Conservation (phyloP, 108 stramenopile genomes). For the Cyclotella distinguenda region DNA sequence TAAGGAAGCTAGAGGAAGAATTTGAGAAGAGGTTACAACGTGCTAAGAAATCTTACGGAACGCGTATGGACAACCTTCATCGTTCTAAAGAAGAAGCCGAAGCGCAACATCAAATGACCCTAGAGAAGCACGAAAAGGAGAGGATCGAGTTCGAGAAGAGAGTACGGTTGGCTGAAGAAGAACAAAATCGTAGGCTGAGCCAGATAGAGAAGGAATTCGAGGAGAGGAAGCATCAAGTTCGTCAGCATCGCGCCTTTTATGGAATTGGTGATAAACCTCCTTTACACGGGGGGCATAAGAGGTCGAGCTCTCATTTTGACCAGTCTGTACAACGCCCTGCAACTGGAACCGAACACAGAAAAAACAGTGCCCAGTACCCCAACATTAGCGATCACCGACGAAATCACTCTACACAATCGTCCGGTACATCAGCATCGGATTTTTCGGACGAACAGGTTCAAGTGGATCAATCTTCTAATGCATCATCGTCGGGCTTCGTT, state of each 20-base stretch:
- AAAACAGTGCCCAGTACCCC: slow-evolving; percentile 12
- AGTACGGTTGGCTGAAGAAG: slow-evolving; percentile 73
- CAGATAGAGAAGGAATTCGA: slow-evolving; percentile 68
- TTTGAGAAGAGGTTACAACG: slow-evolving; percentile 77
- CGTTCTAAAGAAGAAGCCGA: slow-evolving; percentile 75
- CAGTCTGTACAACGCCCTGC: slow-evolving; percentile 14
- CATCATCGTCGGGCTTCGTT: slow-evolving; percentile 1
- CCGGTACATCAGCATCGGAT: slow-evolving; percentile 10
- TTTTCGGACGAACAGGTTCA: slow-evolving; percentile 9
- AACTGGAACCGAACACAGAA: slow-evolving; percentile 18
- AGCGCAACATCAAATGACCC: slow-evolving; percentile 80
- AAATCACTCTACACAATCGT: slow-evolving; percentile 13
- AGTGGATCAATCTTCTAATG: slow-evolving; percentile 6
- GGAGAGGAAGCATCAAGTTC: slow-evolving; percentile 38
- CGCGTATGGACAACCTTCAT: slow-evolving; percentile 85
- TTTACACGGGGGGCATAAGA: slow-evolving; percentile 37
- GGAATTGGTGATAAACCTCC: slow-evolving; percentile 22
- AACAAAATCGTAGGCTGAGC: slow-evolving; percentile 74
- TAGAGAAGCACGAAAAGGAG: slow-evolving; percentile 86
- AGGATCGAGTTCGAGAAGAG: slow-evolving; percentile 84
- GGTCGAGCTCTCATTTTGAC: slow-evolving; percentile 47
- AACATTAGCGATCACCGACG: slow-evolving; percentile 19
- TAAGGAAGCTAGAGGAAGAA: slow-evolving; percentile 72
- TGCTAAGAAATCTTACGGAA: slow-evolving; percentile 80
- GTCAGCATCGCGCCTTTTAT: slow-evolving; percentile 12